Percentiles rank a stretch among this genome's conserved stretches.
Conservation (phyloP, 2,329 filamentous ascomycete genomes). For the Trichoderma arundinaceum region DNA sequence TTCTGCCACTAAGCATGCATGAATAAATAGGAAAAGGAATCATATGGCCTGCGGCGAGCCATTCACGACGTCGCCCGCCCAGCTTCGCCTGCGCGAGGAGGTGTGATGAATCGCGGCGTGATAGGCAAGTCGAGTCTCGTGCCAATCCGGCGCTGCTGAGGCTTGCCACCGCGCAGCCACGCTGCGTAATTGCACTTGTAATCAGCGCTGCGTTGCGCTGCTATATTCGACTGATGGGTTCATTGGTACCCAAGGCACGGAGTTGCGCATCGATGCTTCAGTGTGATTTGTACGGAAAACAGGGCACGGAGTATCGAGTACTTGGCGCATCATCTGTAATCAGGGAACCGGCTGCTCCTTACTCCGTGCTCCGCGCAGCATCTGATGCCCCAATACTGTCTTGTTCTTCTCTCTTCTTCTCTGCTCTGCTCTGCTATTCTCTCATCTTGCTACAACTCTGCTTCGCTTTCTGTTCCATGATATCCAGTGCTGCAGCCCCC, state of each 20-base stretch:
- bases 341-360: slow-evolving; percentile 11
- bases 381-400: no score
- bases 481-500: neutral
- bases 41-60: slow-evolving; percentile 25
- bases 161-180: slow-evolving; percentile 33
- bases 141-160: slow-evolving; percentile 8
- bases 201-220: no score
- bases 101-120: slow-evolving; percentile 12
- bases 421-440: no score
- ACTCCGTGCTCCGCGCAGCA: slow-evolving; percentile 10
- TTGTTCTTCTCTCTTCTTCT: no score
- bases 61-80: slow-evolving; percentile 24
- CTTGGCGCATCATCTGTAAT: neutral
- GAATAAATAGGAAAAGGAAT: slow-evolving; percentile 10
- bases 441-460: neutral
- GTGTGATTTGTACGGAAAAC: no score
- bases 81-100: slow-evolving; percentile 18
- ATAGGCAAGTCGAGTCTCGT: slow-evolving; percentile 13
- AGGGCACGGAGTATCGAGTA: no score
- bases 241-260: no score
- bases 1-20: slow-evolving; percentile 26
- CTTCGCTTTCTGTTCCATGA: slow-evolving; percentile 1
- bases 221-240: no score
- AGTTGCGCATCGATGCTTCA: no score
- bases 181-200: neutral